Percentiles rank a stretch among this genome's conserved stretches.
phyloP scores from a whole-genome alignment of 176 grass and related monocot genomes.

The Paspalum notatum region DNA sequence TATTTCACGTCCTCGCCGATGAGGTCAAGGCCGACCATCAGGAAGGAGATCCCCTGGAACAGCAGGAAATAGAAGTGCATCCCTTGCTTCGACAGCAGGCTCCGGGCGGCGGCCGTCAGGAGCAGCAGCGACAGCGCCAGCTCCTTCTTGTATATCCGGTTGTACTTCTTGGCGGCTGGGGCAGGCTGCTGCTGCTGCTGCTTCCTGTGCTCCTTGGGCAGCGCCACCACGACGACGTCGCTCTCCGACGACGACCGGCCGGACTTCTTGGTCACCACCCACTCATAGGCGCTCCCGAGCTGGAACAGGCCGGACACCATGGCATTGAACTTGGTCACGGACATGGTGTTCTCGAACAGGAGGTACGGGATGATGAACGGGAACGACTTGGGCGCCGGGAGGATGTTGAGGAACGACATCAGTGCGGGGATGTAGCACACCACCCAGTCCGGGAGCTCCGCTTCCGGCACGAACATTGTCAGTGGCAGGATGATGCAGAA shows the following conservation, averaged over 20 bases:
- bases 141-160: slow-evolving; percentile 90
- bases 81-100: slow-evolving; percentile 82
- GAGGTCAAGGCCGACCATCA: slow-evolving; percentile 86
- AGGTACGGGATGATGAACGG: slow-evolving; percentile 89
- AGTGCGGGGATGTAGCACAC: slow-evolving; percentile 81
- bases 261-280: slow-evolving; percentile 92
- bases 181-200: slow-evolving; percentile 34
- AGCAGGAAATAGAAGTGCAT: slow-evolving; percentile 97
- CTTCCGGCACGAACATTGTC: slow-evolving; percentile 96
- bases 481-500: slow-evolving; percentile 96
- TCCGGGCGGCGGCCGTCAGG: slow-evolving; percentile 69
- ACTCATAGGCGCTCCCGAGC: slow-evolving; percentile 75
- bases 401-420: slow-evolving; percentile 82
- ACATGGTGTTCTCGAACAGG: slow-evolving; percentile 98
- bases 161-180: slow-evolving; percentile 46
- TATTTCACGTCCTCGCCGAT: slow-evolving; percentile 82
- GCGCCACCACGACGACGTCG: slow-evolving; percentile 39
- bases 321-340: slow-evolving; percentile 93
- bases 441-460: slow-evolving; percentile 81
- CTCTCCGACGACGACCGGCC: slow-evolving; percentile 60
- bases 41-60: slow-evolving; percentile 87
- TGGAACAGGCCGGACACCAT: slow-evolving; percentile 93
- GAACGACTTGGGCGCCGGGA: slow-evolving; percentile 62
- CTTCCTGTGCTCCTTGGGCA: slow-evolving; percentile 33
- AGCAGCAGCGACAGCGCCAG: slow-evolving; percentile 76